Base-by-base conservation (phyloP, 139 green algal genomes). In the Diplosphaera chodatii region DNA sequence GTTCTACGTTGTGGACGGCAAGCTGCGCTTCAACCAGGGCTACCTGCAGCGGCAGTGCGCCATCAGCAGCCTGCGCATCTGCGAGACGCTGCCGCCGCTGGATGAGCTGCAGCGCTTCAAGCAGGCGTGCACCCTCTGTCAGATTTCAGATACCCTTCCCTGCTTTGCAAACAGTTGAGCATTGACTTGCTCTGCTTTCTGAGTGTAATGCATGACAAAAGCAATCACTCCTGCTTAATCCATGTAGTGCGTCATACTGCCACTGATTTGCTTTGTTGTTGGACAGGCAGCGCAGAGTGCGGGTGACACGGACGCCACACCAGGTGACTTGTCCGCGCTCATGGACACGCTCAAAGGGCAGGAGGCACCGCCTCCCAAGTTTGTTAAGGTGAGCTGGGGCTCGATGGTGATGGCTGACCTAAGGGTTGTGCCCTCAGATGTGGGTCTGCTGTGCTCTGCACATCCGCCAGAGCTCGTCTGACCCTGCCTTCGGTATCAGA, bases 91-190 rank as follows among this genome's bases (percentile, higher is more conserved):
- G 30, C 94, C 93, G 1, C 85, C 90, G 1, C 74, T 98, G 64
- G 93, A 98, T 29, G 93, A 99, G 83, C 78, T 98, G 48, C 84
- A 90, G 62, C 79, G 81, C 37, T 98, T 93, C 83, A 93, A 96
- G 55, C 66, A 83, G 32, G 81, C 79, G 48, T n/a, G 48, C 13
- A 21, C 16, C 22, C 48, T 59, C n/a, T n/a, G n/a, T n/a, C n/a
- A n/a, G n/a, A n/a, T n/a, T n/a, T n/a, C n/a, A n/a, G n/a, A n/a
- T n/a, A n/a, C n/a, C n/a, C n/a, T n/a, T n/a, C n/a, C n/a, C n/a
- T n/a, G n/a, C n/a, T n/a, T n/a, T n/a, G n/a, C n/a, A n/a, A n/a
- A n/a, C n/a, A n/a, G n/a, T n/a, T n/a, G n/a, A n/a, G n/a, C n/a
- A n/a, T n/a, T n/a, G n/a, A n/a, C n/a, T n/a, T n/a, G n/a, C n/a